Percentiles rank a stretch among this genome's conserved stretches.
phyloP scores from a whole-genome alignment of 129 eudicot genomes.

The Centrapalus pauciflorus region DNA sequence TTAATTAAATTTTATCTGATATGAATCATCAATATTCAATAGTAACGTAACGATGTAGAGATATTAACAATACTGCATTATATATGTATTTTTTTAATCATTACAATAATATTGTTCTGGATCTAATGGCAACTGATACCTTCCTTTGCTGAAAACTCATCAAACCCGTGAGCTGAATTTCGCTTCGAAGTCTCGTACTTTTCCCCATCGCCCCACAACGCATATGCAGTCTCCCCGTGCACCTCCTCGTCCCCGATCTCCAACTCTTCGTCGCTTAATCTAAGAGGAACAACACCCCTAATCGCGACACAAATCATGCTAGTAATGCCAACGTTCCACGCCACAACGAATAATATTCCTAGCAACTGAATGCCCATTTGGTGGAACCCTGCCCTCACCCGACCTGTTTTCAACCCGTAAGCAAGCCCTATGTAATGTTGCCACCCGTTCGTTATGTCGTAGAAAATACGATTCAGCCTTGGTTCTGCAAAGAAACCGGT shows the following conservation, averaged over 20 bases:
- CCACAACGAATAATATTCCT: slow-evolving; percentile 45
- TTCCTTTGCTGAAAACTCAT: slow-evolving; percentile 25
- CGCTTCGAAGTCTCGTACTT: slow-evolving; percentile 33
- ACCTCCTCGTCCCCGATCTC: slow-evolving; percentile 46
- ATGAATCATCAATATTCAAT: not conserved
- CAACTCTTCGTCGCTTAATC: slow-evolving; percentile 41
- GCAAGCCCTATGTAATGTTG: slow-evolving; percentile 45
- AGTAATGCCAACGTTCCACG: slow-evolving; percentile 40
- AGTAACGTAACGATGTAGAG: not conserved
- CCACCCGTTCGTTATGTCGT: slow-evolving; percentile 29
- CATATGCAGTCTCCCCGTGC: slow-evolving; percentile 58
- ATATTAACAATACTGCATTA: not conserved
- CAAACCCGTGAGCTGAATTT: slow-evolving; percentile 37
- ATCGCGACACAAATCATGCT: slow-evolving; percentile 47
- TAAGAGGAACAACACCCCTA: slow-evolving; percentile 35
- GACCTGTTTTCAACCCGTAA: slow-evolving; percentile 37
- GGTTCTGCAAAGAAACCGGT: slow-evolving; percentile 59
- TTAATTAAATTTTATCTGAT: not conserved
- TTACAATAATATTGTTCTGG: not conserved
- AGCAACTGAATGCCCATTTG: slow-evolving; percentile 50
- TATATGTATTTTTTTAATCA: not conserved
- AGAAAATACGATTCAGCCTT: slow-evolving; percentile 45
- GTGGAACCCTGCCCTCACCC: slow-evolving; percentile 28
- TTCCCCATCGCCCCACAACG: slow-evolving; percentile 39
- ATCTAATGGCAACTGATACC: not conserved